These are phyloP conservation scores for Pachysolen tannophilus DNA, from an alignment of 805 yeast species.

Conservation along the genomic window DNA sequence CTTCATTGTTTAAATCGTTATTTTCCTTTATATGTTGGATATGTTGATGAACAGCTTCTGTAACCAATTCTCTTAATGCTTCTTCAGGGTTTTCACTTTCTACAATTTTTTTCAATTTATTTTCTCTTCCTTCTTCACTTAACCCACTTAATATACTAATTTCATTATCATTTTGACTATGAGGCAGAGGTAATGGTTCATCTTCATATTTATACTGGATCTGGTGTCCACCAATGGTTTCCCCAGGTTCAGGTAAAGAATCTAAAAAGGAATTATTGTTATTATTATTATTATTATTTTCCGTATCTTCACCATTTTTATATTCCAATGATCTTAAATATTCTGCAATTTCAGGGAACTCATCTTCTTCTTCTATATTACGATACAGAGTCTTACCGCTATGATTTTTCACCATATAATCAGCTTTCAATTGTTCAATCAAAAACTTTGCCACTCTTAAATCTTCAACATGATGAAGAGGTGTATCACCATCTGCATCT, in stretches of 20 bases:
- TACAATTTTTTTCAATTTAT: slow-evolving; percentile 56
- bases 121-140: slow-evolving; percentile 41
- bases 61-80: slow-evolving; percentile 59
- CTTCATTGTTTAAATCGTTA: slow-evolving; percentile 12
- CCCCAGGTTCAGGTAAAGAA: slow-evolving; percentile 22
- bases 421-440: slow-evolving; percentile 63
- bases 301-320: slow-evolving; percentile 17
- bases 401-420: slow-evolving; percentile 50
- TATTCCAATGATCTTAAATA: slow-evolving; percentile 44
- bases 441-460: slow-evolving; percentile 54
- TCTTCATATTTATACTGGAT: slow-evolving; percentile 51
- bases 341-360: slow-evolving; percentile 66
- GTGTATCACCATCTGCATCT: slow-evolving; percentile 92
- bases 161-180: slow-evolving; percentile 33
- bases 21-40: slow-evolving; percentile 28
- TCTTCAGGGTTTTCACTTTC: slow-evolving; percentile 79
- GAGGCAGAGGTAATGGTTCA: too few species aligned
- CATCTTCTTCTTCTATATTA: slow-evolving; percentile 77
- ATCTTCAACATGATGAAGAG: slow-evolving; percentile 85
- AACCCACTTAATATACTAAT: slow-evolving; percentile 21
- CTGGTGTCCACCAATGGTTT: slow-evolving; percentile 35
- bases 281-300: slow-evolving; percentile 10
- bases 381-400: slow-evolving; percentile 73
- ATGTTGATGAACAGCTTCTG: slow-evolving; percentile 51
- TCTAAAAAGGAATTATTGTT: too few species aligned